Percentiles rank a stretch among this genome's conserved stretches.
Conservation (phyloP, 257 asterid genomes). For the Marsdenia floribunda region DNA sequence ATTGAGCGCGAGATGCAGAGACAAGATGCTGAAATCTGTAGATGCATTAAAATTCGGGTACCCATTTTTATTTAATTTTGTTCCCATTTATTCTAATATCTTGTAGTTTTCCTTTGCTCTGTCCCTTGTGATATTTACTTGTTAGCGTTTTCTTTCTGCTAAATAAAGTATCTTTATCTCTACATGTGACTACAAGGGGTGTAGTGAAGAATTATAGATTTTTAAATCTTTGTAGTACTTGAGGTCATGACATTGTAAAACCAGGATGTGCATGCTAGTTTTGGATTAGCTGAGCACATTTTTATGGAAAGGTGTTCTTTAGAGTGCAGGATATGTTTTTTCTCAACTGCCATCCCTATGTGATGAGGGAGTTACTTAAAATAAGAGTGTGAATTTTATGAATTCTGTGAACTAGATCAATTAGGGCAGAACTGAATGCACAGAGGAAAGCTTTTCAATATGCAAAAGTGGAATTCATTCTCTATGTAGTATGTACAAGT, state of each 20-base stretch:
- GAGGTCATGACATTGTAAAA: neutral
- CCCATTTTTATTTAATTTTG: neutral
- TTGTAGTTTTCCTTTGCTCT: neutral
- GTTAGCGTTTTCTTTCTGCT: constrained; percentile 1
- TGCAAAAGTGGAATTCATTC: neutral
- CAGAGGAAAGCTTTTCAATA: neutral
- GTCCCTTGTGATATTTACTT: neutral
- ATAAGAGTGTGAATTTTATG: neutral
- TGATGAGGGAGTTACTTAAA: neutral
- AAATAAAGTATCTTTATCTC: neutral
- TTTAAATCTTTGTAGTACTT: neutral
- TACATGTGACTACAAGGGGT: neutral
- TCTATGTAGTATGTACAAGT: neutral
- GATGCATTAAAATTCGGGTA: constrained; percentile 88
- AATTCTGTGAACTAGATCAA: neutral
- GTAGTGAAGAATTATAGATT: neutral
- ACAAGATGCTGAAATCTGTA: constrained; percentile 82
- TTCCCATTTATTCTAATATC: neutral
- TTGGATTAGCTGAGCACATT: neutral
- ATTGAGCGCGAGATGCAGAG: constrained; percentile 74
- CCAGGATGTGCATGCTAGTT: neutral
- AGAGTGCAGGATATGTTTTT: neutral
- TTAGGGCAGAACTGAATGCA: neutral
- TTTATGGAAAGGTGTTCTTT: neutral
- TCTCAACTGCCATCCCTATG: neutral